These are phyloP conservation scores for Ascoidea tarda DNA, from an alignment of 805 yeast genomes.

Conservation along the genomic window DNA sequence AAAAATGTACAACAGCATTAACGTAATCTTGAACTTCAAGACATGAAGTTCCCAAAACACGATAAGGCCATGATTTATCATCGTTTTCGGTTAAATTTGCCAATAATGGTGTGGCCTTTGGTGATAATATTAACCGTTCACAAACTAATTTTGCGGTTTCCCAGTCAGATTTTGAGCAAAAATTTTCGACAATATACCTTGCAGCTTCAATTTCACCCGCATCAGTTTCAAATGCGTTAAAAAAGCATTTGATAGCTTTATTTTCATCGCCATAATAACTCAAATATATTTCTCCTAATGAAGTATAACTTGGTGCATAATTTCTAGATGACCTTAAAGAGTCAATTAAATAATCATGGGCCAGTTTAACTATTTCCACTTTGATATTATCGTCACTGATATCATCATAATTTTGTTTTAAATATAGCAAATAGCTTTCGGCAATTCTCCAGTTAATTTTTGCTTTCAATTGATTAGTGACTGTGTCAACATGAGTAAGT, in stretches of 20 bases:
- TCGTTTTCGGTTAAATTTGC: conserved; percentile 14
- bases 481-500: conserved; percentile 36
- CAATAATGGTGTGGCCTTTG: conserved; percentile 37
- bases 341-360: conserved; percentile 43
- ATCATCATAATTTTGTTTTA: conserved; percentile 16
- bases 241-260: conserved; percentile 76
- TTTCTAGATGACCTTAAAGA: conserved; percentile 51
- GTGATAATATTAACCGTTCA: conserved; percentile 48
- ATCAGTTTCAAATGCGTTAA: conserved; percentile 81
- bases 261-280: conserved; percentile 39
- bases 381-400: conserved; percentile 18
- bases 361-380: conserved; percentile 12
- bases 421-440: conserved; percentile 32
- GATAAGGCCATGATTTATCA: conserved; percentile 67
- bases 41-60: conserved; percentile 71
- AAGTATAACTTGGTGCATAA: conserved; percentile 69
- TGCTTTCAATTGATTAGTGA: conserved; percentile 44
- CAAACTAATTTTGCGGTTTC: conserved; percentile 67
- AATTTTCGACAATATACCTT: conserved; percentile 51
- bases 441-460: conserved; percentile 62
- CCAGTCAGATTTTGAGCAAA: conserved; percentile 66
- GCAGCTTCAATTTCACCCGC: conserved; percentile 67
- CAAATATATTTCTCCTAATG: conserved; percentile 64
- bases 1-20: conserved; percentile 81
- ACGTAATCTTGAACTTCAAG: conserved; percentile 59